These are phyloP conservation scores for Sherardia arvensis DNA, from an alignment of 257 asterid species.

Conservation along the genomic window DNA sequence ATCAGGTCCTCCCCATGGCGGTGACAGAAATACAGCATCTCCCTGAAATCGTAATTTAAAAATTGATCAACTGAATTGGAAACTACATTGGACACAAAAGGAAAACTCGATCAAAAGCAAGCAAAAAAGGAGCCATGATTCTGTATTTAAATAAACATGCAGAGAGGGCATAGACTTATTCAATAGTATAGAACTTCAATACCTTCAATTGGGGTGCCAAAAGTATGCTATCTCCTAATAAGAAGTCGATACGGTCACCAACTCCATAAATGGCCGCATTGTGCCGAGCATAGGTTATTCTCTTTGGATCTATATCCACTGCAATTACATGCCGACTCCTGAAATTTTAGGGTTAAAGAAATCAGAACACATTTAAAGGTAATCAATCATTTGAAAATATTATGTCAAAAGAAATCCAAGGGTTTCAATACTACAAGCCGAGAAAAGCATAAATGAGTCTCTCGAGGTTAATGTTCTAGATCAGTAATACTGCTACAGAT, in stretches of 20 bases:
- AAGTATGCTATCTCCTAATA: conserved; percentile 63
- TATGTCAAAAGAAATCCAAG: neutral
- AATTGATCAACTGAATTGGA: neutral
- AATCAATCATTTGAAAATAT: neutral
- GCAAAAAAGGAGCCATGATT: neutral
- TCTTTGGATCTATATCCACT: conserved; percentile 76
- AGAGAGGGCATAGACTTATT: neutral
- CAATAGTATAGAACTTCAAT: conserved; percentile 7
- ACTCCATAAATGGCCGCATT: conserved; percentile 90
- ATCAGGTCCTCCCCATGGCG: conserved; percentile 99
- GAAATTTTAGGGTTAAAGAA: conserved; percentile 11
- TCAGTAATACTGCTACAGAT: neutral
- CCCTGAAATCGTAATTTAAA: conserved; percentile 33
- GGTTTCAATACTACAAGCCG: conserved; percentile 1
- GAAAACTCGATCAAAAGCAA: neutral
- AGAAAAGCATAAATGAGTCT: neutral
- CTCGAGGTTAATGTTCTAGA: no score
- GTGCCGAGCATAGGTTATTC: conserved; percentile 62
- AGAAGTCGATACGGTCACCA: conserved; percentile 59
- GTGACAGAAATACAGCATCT: conserved; percentile 72
- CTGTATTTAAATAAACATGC: neutral
- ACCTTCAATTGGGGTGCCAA: conserved; percentile 74
- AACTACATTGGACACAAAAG: neutral
- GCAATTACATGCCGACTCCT: conserved; percentile 88
- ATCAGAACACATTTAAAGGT: neutral